Evolutionary conservation across 2,329 filamentous ascomycete genomes (phyloP).

Genomic region (Ceratocystis cacaofunesta): DNA sequence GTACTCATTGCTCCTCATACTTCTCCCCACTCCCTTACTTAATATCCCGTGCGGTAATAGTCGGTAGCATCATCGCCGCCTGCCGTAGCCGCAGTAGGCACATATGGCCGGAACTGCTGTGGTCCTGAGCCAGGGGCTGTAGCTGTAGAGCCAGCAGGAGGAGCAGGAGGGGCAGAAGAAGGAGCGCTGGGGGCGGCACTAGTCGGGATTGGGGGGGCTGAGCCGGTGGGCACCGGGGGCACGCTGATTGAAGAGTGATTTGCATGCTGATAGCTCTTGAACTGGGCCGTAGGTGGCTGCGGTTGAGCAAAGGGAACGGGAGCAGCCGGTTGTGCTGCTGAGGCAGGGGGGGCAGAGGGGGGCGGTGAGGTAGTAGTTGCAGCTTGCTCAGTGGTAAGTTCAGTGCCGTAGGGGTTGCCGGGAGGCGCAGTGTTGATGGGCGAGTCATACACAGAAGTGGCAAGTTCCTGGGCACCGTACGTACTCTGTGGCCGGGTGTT

Average conservation of each 20-base stretch:
- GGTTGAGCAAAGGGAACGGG: slow-evolving; percentile 16
- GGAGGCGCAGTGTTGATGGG: slow-evolving; percentile 44
- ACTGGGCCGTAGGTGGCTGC: slow-evolving; percentile 19
- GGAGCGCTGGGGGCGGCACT: slow-evolving; percentile 32
- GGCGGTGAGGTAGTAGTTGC: slow-evolving; percentile 22
- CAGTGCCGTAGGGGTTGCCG: slow-evolving; percentile 25
- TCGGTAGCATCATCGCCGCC: slow-evolving; percentile 34
- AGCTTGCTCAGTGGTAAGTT: slow-evolving; percentile 20
- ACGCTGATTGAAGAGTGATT: slow-evolving; percentile 22
- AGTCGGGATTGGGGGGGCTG: slow-evolving; percentile 23
- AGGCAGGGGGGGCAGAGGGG: slow-evolving; percentile 23
- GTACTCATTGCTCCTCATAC: background rate
- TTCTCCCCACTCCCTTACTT: background rate
- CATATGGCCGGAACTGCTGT: slow-evolving; percentile 33
- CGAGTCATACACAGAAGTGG: slow-evolving; percentile 63
- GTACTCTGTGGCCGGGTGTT: slow-evolving; percentile 49
- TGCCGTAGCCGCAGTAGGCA: slow-evolving; percentile 34
- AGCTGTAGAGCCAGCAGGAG: background rate
- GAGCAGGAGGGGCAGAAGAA: background rate
- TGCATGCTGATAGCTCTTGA: slow-evolving; percentile 11
- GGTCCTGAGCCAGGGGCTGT: background rate
- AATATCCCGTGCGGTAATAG: slow-evolving; percentile 33
- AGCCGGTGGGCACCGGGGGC: slow-evolving; percentile 28
- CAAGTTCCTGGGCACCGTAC: slow-evolving; percentile 61
- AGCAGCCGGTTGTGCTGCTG: background rate